Percentiles rank a stretch among this genome's conserved stretches.
These are phyloP conservation scores for Penicillium sp. DNA, from an alignment of 2,329 filamentous ascomycete genomes.

Conservation along the genomic window DNA sequence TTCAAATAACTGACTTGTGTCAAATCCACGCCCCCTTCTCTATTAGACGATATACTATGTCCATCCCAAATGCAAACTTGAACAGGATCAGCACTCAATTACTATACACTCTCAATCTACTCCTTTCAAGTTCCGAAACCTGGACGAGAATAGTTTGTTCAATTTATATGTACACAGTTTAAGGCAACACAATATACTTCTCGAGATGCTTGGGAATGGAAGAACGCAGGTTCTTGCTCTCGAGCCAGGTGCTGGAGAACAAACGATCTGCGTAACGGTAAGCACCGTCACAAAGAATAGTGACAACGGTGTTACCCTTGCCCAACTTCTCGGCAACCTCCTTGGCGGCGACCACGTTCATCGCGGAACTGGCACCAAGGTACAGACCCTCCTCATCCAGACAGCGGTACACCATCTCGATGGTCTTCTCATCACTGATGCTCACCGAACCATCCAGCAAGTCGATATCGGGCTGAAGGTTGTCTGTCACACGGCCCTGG, in stretches of 20 bases:
- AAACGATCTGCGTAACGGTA: conserved; percentile 93
- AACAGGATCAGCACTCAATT: background rate
- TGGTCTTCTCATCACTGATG: conserved; percentile 89
- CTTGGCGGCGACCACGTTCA: conserved; percentile 94
- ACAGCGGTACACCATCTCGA: conserved; percentile 96
- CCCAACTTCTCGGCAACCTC: conserved; percentile 90
- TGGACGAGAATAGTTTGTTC: background rate
- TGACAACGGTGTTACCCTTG: conserved; percentile 86
- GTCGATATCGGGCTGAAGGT: conserved; percentile 79
- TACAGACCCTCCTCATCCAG: conserved; percentile 95
- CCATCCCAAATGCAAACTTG: background rate
- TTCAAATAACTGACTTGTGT: too few species aligned
- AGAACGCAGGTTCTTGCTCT: conserved; percentile 76
- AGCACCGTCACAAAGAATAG: conserved; percentile 92
- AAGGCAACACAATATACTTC: conserved; percentile 93
- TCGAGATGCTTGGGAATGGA: conserved; percentile 81
- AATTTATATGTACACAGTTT: conserved; percentile 14
- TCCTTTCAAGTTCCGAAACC: background rate
- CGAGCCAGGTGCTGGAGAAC: conserved; percentile 89
- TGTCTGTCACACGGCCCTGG: conserved; percentile 94
- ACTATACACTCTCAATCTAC: background rate
- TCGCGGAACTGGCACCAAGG: conserved; percentile 84
- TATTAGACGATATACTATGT: background rate
- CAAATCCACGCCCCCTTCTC: background rate
- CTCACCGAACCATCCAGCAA: conserved; percentile 80